Percentiles rank a stretch among this genome's conserved stretches.
Conservation (phyloP, 192 early-diverging fungal genomes). For the Phycomyces blakesleeanus region DNA sequence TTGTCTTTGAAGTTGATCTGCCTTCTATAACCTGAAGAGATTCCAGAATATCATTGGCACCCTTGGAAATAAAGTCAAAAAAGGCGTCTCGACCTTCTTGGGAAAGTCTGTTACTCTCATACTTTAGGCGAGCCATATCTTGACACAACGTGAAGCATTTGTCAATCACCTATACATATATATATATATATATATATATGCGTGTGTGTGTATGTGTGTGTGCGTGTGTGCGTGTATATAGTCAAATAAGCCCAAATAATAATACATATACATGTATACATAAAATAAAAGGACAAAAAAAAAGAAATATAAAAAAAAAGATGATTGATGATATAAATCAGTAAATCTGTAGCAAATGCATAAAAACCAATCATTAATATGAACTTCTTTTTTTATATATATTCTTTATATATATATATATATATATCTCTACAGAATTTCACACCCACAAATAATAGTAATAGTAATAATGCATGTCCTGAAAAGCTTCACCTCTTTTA, state of each 20-base stretch:
- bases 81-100: background rate
- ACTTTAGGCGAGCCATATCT: background rate
- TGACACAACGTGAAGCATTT: constrained; percentile 1
- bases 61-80: background rate
- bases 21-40: background rate
- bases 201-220: too few species aligned
- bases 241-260: too few species aligned
- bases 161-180: constrained; percentile 13
- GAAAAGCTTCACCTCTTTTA: too few species aligned
- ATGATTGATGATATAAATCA: background rate
- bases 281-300: background rate
- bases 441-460: too few species aligned
- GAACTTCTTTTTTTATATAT: too few species aligned
- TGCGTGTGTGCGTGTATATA: too few species aligned
- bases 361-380: too few species aligned
- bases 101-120: background rate
- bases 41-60: constrained; percentile 5
- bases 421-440: too few species aligned
- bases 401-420: too few species aligned
- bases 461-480: too few species aligned
- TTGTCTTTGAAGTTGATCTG: background rate
- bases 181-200: background rate
- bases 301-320: background rate
- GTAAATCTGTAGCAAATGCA: too few species aligned
- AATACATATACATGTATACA: background rate